Base-by-base conservation (phyloP, 148 eudicot species). In the Oxyria digyna region DNA sequence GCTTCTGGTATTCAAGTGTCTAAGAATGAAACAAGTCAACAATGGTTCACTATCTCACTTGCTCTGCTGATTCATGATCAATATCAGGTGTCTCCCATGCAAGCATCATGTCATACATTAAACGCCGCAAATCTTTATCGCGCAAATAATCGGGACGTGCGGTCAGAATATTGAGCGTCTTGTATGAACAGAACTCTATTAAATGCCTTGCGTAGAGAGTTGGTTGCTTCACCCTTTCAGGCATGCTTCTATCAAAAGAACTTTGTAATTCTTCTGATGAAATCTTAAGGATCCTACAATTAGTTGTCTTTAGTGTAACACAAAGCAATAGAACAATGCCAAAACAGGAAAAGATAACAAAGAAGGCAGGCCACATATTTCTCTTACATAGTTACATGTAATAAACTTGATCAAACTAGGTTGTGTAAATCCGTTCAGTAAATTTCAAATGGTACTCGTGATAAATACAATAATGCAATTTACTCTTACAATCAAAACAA, bases 41-140 rank as follows among this genome's bases (percentile, higher is more conserved):
- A 59, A 71, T 26, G 48, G 48, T 33, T 52, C 67, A 70, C 46
- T 69, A 74, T 78, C 87, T 81, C 77, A 86, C 91, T 27, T 69
- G 71, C 62, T 79, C 68, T 17, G 68, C 37, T 31, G 75, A 67
- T 42, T 79, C 78, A 71, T 18, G 70, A 45, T 85, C 78, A 70
- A 76, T 72, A 33, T 75, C 81, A 13, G 96, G 91, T 31, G 73
- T 73, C 59, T 89, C 96, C 96, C 96, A 89, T 15, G 96, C 89
- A 76, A 87, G 86, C 96, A 89, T 89, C 91, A 87, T 89, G 71
- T 85, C 96, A 74, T 75, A 89, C 32, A 85, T 85, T 72, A 87
- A 73, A 62, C 84, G 85, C 45, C 84, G 83, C 46, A 89, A 87
- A 46, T 89, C 89, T 78, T 89, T 85, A 74, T 87, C 84, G 41